Evolutionary conservation across 2,329 filamentous ascomycete species (phyloP), one percentile per base, ranked within the genome.

Genomic region (Pyricularia sp.): DNA sequence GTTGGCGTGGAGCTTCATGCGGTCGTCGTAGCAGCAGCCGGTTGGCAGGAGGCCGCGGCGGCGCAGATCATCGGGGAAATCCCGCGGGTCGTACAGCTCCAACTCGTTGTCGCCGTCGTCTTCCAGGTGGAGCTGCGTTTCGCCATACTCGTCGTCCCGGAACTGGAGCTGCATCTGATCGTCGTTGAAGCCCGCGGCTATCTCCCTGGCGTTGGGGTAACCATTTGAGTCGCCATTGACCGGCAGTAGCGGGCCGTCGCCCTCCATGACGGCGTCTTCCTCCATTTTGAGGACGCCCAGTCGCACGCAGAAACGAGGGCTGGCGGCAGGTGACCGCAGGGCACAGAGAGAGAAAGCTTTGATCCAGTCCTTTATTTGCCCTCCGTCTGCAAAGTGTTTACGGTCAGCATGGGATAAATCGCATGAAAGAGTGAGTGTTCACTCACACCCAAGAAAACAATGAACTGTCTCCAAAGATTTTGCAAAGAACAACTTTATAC

Each of bases 1-100:
- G 73, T 97, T 96, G 65, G 92, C 90, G 74, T 99, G 94, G 67
- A 96, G 89, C 67, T 94, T 91, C 94, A 99, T 99, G 35, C 93
- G 86, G 65, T 91, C 87, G 77, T 99, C 94, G 73, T 97, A 99
- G 69, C 90, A 93, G 67, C 89, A 86, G 3, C 90, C 90, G 0
- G 89, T 93, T 0, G 88, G 84, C 1, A 90, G 78, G 30, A 84
- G 75, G 1, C 80, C 79, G 49, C 76, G 78, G 65, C 77, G 76
- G 16, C 73, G 73, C 63, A 80, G 69, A 63, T 77, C 68, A 7
- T 68, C 67, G 1, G 70, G 72, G 22, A 72, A 74, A 65, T 76
- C 68, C 12, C 68, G 63, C 1, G 69, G 68, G 53, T 74, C 75
- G 2, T 78, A 70, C 10, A 75, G 73, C 19, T 76, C 75, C 2